Base-by-base conservation (phyloP, 2,329 filamentous ascomycete genomes). In the Penicillium frequentans region DNA sequence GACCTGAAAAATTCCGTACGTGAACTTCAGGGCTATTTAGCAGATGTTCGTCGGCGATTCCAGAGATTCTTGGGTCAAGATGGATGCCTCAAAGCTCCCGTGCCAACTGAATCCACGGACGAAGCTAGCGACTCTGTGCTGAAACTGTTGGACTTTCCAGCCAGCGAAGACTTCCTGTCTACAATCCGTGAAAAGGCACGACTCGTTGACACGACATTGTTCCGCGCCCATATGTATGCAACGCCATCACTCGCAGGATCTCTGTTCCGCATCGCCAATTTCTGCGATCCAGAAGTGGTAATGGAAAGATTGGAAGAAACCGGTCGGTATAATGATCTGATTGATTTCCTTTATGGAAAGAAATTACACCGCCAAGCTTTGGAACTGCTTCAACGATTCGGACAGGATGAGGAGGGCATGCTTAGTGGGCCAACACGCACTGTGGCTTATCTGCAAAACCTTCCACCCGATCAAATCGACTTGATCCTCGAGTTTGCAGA, bases 301-400 rank as follows among this genome's bases (percentile, higher is more conserved):
- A 95, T 96, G 70, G 90, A 96, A 73, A 92, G 92, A 67, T 80
- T 99, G 5, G 86, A 96, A 58, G 91, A 96, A 71, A 91, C 88
- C 42, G 90, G 90, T 56, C 86, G 93, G 31, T 97, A 96, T 74
- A 93, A 89, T 51, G 93, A 98, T 75, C 80, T 99, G 1, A 92
- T 99, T n/a, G 93, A 98, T 73, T 99, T 99, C 71, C 87, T 98
- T 64, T 91, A 96, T 68, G 95, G 95, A 61, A 99, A 99, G 78
- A 93, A 89, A 73, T 82, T 98, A 42, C 95, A 99, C 74, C 86
- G 88, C 19, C 88, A 96, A 69, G 93, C 95, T 0, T 78, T 99
- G 19, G 89, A 91, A 63, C 78, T 97, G 29, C 82, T 99, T 1
- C 84, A 86, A 64, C 89, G 88, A 61, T 97, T 97, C 65, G 93